Percentiles rank a stretch among this genome's conserved stretches.
Conservation (phyloP, 2,329 filamentous ascomycete genomes). For the Mollisiaceae sp. region DNA sequence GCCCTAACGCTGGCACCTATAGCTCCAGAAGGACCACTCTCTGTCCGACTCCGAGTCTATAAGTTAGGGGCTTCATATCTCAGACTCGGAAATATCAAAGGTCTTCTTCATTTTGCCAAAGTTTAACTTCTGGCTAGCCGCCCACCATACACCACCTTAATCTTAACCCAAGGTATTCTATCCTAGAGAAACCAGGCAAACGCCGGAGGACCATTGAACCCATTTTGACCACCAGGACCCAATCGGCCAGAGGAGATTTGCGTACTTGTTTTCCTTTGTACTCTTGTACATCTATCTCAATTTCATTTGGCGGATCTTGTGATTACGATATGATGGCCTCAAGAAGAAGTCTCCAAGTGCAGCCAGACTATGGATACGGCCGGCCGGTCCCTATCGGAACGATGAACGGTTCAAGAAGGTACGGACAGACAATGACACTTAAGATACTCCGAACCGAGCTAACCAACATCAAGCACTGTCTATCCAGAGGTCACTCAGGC, state of each 20-base stretch:
- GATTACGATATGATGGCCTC: constrained; percentile 40
- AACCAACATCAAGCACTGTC: constrained; percentile 35
- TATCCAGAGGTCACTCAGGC: constrained; percentile 37
- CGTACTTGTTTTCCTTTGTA: constrained; percentile 34
- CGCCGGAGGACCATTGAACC: constrained; percentile 25
- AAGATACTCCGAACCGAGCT: constrained; percentile 31
- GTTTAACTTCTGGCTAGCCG: constrained; percentile 27
- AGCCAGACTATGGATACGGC: constrained; percentile 41
- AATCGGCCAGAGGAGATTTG: constrained; percentile 24
- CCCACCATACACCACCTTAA: constrained; percentile 31
- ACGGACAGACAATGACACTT: constrained; percentile 28
- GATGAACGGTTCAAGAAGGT: constrained; percentile 41
- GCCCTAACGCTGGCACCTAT: constrained; percentile 25
- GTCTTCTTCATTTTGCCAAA: constrained; percentile 18
- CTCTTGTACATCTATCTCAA: constrained; percentile 34
- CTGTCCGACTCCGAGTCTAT: constrained; percentile 32
- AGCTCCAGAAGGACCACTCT: constrained; percentile 25
- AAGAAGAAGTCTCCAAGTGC: constrained; percentile 41
- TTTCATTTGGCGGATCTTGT: constrained; percentile 27
- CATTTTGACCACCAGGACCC: constrained; percentile 24
- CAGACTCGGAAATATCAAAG: constrained; percentile 29
- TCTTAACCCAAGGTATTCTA: constrained; percentile 24
- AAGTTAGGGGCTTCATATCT: constrained; percentile 34
- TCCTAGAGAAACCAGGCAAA: constrained; percentile 30
- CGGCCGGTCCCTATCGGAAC: constrained; percentile 34